Conservation (phyloP, 352 stramenopile genomes). For the Blastocystis sp. region DNA sequence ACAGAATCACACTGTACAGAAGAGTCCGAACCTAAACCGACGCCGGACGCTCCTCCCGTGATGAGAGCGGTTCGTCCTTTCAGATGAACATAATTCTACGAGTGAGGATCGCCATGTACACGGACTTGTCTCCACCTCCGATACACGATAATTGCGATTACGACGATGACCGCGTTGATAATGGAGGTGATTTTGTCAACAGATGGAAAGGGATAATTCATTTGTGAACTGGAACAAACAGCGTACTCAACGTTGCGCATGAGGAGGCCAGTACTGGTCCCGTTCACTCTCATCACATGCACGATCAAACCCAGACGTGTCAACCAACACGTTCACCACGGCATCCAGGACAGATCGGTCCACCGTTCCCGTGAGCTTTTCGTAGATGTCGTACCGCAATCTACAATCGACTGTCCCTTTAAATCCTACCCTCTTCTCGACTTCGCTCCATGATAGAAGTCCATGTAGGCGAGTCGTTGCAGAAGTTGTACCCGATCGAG, state of each 20-base stretch:
- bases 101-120: not conserved
- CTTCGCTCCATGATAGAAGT: not conserved
- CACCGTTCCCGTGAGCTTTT: not conserved
- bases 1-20: not conserved
- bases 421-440: not conserved
- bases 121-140: not conserved
- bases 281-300: not conserved
- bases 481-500: not conserved
- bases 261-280: not conserved
- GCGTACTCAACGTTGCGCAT: not conserved
- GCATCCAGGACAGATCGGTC: not conserved
- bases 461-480: not conserved
- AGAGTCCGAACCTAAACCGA: not conserved
- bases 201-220: not conserved
- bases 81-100: slow-evolving; percentile 20
- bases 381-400: not conserved
- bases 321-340: not conserved
- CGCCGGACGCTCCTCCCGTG: slow-evolving; percentile 8
- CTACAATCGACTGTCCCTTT: not conserved
- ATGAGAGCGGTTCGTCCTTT: slow-evolving; percentile 32
- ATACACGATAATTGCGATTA: not conserved
- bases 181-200: not conserved
- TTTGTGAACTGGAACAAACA: not conserved
- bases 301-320: not conserved
- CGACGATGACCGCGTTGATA: slow-evolving; percentile 6